Percentiles rank a stretch among this genome's conserved stretches.
Evolutionary conservation across 2,329 filamentous ascomycete species (phyloP).

Genomic region (Dothistroma pini): DNA sequence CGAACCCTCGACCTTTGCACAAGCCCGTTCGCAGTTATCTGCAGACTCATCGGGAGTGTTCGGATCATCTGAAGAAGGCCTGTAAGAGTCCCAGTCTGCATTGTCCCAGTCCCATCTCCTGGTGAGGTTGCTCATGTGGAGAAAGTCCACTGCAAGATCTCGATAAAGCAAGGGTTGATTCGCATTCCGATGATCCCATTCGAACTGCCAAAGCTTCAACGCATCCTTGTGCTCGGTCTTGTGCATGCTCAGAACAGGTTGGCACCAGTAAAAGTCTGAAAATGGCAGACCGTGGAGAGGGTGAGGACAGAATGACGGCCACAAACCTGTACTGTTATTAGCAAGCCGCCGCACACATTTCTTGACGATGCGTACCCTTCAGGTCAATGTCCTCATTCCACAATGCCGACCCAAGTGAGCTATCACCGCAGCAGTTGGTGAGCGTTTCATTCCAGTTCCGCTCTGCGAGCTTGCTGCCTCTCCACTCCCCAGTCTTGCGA

Average conservation of each 20-base stretch:
- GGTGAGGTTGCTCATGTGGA: conserved; percentile 23
- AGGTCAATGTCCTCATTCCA: conserved; percentile 42
- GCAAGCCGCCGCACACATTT: neutral
- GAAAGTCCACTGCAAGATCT: conserved; percentile 33
- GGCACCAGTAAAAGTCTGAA: conserved; percentile 49
- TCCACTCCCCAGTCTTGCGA: conserved; percentile 37
- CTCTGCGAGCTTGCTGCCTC: conserved; percentile 34
- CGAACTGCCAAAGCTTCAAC: conserved; percentile 49
- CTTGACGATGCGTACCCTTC: conserved; percentile 32
- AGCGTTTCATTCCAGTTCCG: conserved; percentile 40
- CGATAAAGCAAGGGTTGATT: conserved; percentile 25
- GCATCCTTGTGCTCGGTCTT: conserved; percentile 49
- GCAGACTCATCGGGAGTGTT: conserved; percentile 33
- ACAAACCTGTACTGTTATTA: conserved; percentile 31
- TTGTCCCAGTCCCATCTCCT: conserved; percentile 37
- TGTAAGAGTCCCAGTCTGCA: conserved; percentile 33
- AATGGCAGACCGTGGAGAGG: conserved; percentile 50
- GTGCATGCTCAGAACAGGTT: conserved; percentile 50
- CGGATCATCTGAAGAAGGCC: conserved; percentile 28
- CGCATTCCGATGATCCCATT: conserved; percentile 35
- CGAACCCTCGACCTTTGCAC: conserved; percentile 33
- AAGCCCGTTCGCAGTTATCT: conserved; percentile 44
- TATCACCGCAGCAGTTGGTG: conserved; percentile 51
- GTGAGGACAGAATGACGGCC: conserved; percentile 50
- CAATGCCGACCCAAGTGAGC: conserved; percentile 47